Evolutionary conservation across 768 basidiomycete genomes (phyloP), one percentile per base, ranked within the genome.

Genomic region (Gelatoporia subvermispora): DNA sequence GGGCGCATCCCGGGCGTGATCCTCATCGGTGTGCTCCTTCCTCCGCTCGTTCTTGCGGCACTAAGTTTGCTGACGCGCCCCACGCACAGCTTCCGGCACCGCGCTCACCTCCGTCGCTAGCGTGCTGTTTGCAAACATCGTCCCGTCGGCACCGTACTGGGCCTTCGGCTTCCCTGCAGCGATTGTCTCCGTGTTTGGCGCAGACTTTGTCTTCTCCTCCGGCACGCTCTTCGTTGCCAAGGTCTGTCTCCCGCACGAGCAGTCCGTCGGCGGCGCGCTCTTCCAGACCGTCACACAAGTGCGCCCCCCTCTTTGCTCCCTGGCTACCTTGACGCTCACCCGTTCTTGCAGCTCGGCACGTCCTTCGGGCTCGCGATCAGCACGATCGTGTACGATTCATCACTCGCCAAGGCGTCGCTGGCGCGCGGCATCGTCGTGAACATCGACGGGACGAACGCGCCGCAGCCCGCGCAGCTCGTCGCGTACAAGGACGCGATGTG

Each of bases 251-350:
- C 80, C 79, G 3, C 73, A 84, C 47, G 88, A 91, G 56, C 88
- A 91, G 64, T 83, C 81, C 63, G 70, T 90, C 3, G 80, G 82
- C 4, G 88, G 85, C 2, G 88, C 80, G 10, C 50, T 89, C 17
- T 89, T 90, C 64, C 84, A 86, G 60, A 88, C 88, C 1, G 81
- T 91, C 77, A 83, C 77, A 4, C 84, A 85, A 70, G 83, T 81
- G 49, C 48, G 66, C 57, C 5, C 8, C 16, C 13, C 13, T 47
- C 17, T n/a, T 39, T 18, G n/a, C 41, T 35, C 41, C 17, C 8
- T n/a, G 23, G 1, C 31, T 13, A 35, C 40, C 22, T 31, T 22
- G 11, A 21, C 11, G 54, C 21, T 39, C 3, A 20, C 23, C 15
- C 20, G 35, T 42, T 8, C 11, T 39, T 40, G 13, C 50, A 84